Evolutionary conservation across 1,139 yeast genomes (phyloP).

Genomic region (Blastobotrys proliferans): DNA sequence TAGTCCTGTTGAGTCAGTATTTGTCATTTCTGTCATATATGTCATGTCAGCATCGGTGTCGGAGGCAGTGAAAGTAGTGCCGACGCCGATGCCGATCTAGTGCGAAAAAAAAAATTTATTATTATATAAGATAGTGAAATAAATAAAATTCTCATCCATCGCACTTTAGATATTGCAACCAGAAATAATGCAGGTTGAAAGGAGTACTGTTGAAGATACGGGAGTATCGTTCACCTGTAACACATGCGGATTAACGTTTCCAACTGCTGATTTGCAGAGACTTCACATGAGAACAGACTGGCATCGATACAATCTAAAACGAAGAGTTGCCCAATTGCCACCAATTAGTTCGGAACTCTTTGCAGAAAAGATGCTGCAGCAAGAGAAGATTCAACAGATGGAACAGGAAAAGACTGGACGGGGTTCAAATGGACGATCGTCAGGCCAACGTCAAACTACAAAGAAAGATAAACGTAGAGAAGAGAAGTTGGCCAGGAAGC

Average conservation of each 20-base stretch:
- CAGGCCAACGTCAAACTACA: constrained; percentile 34
- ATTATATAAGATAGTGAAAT: not conserved
- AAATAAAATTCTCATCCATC: not conserved
- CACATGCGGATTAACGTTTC: constrained; percentile 77
- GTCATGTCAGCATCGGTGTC: no score
- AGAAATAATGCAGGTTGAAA: constrained; percentile 10
- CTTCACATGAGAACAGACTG: constrained; percentile 94
- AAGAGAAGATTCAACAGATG: constrained; percentile 34
- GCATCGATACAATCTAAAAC: constrained; percentile 89
- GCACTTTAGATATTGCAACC: not conserved
- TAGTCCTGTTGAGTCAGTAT: no score
- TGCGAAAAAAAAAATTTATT: no score
- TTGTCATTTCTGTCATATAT: no score
- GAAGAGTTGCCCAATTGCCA: constrained; percentile 82
- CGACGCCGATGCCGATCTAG: no score
- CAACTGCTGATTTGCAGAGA: constrained; percentile 75
- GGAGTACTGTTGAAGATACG: constrained; percentile 7
- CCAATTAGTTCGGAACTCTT: constrained; percentile 76
- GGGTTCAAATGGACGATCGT: constrained; percentile 25
- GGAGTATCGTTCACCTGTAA: constrained; percentile 57
- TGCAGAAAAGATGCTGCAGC: constrained; percentile 64
- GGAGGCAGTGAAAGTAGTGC: no score
- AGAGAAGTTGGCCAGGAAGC: constrained; percentile 29
- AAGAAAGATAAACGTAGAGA: constrained; percentile 38
- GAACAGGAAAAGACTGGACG: constrained; percentile 47